Evolutionary conservation across 2,329 filamentous ascomycete genomes (phyloP).

Genomic region (Talaromyces funiculosus): DNA sequence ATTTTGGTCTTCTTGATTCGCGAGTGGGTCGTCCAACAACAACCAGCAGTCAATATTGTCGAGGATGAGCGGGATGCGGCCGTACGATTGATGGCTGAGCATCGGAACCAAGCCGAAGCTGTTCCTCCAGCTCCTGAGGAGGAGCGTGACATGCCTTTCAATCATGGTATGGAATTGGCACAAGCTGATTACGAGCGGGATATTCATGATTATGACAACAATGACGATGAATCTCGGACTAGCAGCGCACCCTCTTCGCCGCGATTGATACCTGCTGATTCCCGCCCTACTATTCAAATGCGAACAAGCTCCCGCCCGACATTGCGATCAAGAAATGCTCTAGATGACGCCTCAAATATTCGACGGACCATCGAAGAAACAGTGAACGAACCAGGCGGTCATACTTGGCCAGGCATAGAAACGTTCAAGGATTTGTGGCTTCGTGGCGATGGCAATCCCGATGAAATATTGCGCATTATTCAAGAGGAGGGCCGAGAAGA

Average conservation of each 20-base stretch:
- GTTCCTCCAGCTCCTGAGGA: slow-evolving; percentile 16
- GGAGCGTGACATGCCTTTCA: slow-evolving; percentile 12
- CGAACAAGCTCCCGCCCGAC: slow-evolving; percentile 30
- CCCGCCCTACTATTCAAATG: slow-evolving; percentile 7
- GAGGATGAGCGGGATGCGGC: slow-evolving; percentile 49
- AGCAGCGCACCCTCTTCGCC: neutral
- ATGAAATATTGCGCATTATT: slow-evolving; percentile 57
- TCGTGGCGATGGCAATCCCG: slow-evolving; percentile 55
- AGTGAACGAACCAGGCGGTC: slow-evolving; percentile 2
- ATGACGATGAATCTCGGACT: slow-evolving; percentile 8
- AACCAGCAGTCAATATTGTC: slow-evolving; percentile 82
- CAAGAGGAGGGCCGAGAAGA: slow-evolving; percentile 55
- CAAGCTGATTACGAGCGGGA: slow-evolving; percentile 14
- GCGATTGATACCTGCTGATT: neutral
- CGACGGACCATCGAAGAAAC: slow-evolving; percentile 44
- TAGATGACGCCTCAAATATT: slow-evolving; percentile 43
- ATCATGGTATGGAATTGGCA: neutral
- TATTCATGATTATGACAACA: slow-evolving; percentile 8
- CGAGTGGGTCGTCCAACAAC: slow-evolving; percentile 97
- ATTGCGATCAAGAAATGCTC: slow-evolving; percentile 43
- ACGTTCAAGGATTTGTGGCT: slow-evolving; percentile 53
- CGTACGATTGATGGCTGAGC: slow-evolving; percentile 40
- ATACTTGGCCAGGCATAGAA: slow-evolving; percentile 33
- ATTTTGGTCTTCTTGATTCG: slow-evolving; percentile 95
- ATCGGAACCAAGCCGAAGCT: slow-evolving; percentile 28